These are phyloP conservation scores for Colletotrichum sp. DNA, from an alignment of 2,329 filamentous ascomycete species.

Conservation along the genomic window DNA sequence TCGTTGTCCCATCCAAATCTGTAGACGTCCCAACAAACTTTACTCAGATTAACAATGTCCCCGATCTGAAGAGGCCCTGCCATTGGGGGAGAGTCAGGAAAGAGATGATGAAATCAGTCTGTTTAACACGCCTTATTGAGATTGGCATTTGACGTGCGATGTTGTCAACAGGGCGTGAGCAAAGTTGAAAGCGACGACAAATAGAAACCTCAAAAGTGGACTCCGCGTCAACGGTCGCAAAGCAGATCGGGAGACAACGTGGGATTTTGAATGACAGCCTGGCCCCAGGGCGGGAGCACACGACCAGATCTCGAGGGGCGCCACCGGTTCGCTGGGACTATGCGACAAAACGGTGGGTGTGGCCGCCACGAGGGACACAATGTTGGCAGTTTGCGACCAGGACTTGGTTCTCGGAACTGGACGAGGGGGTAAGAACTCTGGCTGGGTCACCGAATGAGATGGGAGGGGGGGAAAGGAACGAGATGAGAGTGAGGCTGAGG, in stretches of 20 bases:
- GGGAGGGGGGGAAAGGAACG: not conserved
- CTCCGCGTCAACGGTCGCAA: not conserved
- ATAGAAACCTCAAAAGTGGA: constrained; percentile 6
- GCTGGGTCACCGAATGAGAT: not conserved
- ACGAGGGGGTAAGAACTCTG: not conserved
- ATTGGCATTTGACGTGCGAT: not conserved
- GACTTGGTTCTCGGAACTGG: not conserved
- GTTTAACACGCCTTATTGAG: not conserved
- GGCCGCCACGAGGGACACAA: not conserved
- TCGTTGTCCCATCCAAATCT: constrained; percentile 35
- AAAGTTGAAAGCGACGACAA: not conserved
- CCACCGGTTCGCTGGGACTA: not conserved
- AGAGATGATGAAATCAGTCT: not conserved
- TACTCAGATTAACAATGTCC: constrained; percentile 34
- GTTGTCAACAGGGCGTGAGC: not conserved
- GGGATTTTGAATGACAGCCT: not conserved
- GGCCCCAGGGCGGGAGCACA: not conserved
- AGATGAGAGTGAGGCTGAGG: not conserved
- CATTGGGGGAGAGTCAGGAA: not conserved
- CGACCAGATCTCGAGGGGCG: not conserved
- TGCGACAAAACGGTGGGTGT: not conserved
- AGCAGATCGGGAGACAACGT: not conserved
- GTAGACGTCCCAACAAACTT: constrained; percentile 37
- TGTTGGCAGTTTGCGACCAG: not conserved
- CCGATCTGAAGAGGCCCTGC: constrained; percentile 28